Evolutionary conservation across 2,329 filamentous ascomycete genomes (phyloP), one percentile per base, ranked within the genome.

Genomic region (Nothophaeocryptopus gaeumannii): DNA sequence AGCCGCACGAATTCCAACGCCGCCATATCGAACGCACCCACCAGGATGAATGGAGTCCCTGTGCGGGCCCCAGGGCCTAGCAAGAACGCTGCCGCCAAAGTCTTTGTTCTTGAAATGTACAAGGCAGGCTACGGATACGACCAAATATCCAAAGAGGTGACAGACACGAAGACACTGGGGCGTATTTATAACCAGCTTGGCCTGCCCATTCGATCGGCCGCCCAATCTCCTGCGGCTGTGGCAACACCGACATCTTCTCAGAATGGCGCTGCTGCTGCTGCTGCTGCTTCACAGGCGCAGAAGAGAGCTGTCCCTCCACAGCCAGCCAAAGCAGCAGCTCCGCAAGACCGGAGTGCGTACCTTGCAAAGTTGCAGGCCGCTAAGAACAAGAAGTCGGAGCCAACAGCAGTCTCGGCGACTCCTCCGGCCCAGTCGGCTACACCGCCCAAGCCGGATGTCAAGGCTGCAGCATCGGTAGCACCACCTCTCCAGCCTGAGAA

Each of bases 311-410:
- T 30, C 15, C 58, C 48, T 14, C 34, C 45, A 35, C 45, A 54
- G 30, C 16, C 49, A 13, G 26, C 50, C 5, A 59, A 54, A 20
- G 37, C 54, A 16, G 36, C 48, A 48, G 36, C 43, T 55, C 47
- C 8, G 52, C 42, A 86, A 56, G 83, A 87, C 62, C 79, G 88
- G 15, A 88, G 88, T 59, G 86, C 89, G 57, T 82, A 88, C 36
- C 88, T 92, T 52, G 86, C 87, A 3, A 82, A 85, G 41, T 77
- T 90, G 47, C 75, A 90, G 47, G 87, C 87, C n/a, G 83, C 81
- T 1, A 90, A 88, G 66, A 79, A 78, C 44, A 80, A 81, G 31
- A 86, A 84, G 45, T 60, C 65, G 2, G 58, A 63, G 38, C 29
- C 51, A 8, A 20, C 35, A 10, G 37, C 50, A n/a, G n/a, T 35